Evolutionary conservation across 2,329 filamentous ascomycete species (phyloP), one percentile per base, ranked within the genome.

Genomic region (Stenocarpella maydis): DNA sequence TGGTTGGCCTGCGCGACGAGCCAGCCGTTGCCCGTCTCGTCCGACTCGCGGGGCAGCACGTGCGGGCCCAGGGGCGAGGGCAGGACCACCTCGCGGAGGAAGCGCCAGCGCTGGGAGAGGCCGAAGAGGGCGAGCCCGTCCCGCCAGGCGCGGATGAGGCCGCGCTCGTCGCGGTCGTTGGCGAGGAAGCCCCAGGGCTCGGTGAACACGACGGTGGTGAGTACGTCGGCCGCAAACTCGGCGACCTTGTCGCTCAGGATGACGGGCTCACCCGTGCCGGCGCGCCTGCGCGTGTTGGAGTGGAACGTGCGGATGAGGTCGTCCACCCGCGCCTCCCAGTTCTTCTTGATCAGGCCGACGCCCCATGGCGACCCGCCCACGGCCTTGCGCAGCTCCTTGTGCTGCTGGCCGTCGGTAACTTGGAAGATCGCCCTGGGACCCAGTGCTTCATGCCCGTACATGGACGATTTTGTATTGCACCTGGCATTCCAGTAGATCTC

Each of bases 201-300:
- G 4, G 73, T 74, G 69, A 83, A 82, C 2, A 75, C 76, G 10
- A 82, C 75, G 75, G 79, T 78, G 9, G 78, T 79, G 76, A 83
- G 80, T 49, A 81, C 78, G 55, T 83, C 81, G 4, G 80, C 79
- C 2, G 80, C 79, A 69, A 81, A 82, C 68, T 82, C 76, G 21
- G 79, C 78, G 5, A 79, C 75, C 65, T 80, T 82, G 69, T 81
- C 77, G 14, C 73, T 76, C 3, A 82, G n/a, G 43, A 77, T 76
- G 10, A 82, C 72, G 5, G 73, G 67, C 3, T 74, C 58, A 1
- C 65, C 66, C 0, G 70, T 74, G 6, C 73, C 64, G 3, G 76
- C 74, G 45, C 76, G 72, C 52, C 9, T 37, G 34, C 7, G 34
- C 2, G 34, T 37, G 53, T 78, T 80, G n/a, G 66, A 17, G 8